Base-by-base conservation (phyloP, 2,329 filamentous ascomycete species). In the Biscogniauxia sp. region DNA sequence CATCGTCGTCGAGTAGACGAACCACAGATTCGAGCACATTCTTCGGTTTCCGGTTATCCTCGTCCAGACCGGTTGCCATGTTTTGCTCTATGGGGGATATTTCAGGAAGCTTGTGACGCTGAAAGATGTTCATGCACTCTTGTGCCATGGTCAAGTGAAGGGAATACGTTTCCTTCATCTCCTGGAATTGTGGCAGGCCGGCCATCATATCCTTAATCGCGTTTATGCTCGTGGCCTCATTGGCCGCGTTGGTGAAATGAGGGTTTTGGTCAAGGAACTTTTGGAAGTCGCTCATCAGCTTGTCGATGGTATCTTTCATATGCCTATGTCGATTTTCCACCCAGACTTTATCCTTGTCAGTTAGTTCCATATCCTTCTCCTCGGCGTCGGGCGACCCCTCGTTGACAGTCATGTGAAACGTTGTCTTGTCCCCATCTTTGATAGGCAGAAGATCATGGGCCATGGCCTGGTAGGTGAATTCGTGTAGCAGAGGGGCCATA, bases 401-500 rank as follows among this genome's bases (percentile, higher is more conserved):
- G 66, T 96, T 95, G 64, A 95, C 81, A 1, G 84, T 80, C 56
- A 93, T 93, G 66, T 88, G 89, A 73, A 93, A 99, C 0, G 89
- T 92, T 9, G 96, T 84, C 74, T 95, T 97, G 66, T 97, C 93
- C 23, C 86, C 89, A 57, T 98, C 95, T 69, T 90, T 88, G 71
- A 99, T 92, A 0, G 90, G 90, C 28, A 99, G 79, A 8, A 99
- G 80, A 73, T 99, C 95, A 75, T 97, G 92, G 3, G 92, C 94
- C 94, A 99, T 98, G 55, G 95, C 93, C 76, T 99, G 95, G 74
- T 98, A 99, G 13, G 95, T 97, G 73, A 99, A 97, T 71, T 99
- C 95, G 76, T 99, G 95, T 3, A 98, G 73, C 11, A 98, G 78
- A 1, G 95, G 95, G 0, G 94, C 88, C 78, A 90, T 87, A 3